Base-by-base conservation (phyloP, 1,284 basidiomycete species). In the Bjerkandera adusta region DNA sequence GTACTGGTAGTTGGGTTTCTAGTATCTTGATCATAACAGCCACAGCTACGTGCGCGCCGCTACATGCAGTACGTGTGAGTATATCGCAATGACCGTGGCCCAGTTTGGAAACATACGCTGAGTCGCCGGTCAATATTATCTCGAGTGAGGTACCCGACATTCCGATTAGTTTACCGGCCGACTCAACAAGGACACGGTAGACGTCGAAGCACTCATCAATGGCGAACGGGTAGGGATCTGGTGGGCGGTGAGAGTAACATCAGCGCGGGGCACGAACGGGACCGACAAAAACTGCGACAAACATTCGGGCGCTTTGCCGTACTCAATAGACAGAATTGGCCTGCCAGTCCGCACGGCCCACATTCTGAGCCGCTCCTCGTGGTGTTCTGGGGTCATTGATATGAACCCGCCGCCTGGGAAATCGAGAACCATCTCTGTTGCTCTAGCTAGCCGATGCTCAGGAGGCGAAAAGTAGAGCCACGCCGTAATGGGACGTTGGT, bases 221-320 rank as follows among this genome's bases (percentile, higher is more conserved):
- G 2, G 94, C 92, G 68, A 88, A 97, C 0, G 95, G 94, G 66
- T 92, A 97, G 3, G 93, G 94, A 71, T 95, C 92, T 95, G 52
- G 15, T 24, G 8, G 22, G 21, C 10, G 29, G n/a, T 22, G 10
- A 25, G 36, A 35, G 3, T 11, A 24, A 16, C 25, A 20, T 21
- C 22, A 44, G 20, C 6, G 10, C 15, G 29, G n/a, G 29, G 10
- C n/a, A n/a, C n/a, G n/a, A n/a, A n/a, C n/a, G n/a, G 21, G 50
- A 22, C 27, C 30, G 15, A 10, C 18, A 5, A n/a, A 27, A 16
- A 35, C 12, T 27, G 20, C 30, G 26, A 21, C 83, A 68, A 64
- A 92, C 92, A 93, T 75, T 96, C 93, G 5, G 95, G 95, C 21
- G 94, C 92, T 69, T 98, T 99, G 45, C 93, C 91, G 64, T 98